Percentiles rank a stretch among this genome's conserved stretches.
These are phyloP conservation scores for Fusarium pilosicola DNA, from an alignment of 2,329 filamentous ascomycete genomes.

Conservation along the genomic window DNA sequence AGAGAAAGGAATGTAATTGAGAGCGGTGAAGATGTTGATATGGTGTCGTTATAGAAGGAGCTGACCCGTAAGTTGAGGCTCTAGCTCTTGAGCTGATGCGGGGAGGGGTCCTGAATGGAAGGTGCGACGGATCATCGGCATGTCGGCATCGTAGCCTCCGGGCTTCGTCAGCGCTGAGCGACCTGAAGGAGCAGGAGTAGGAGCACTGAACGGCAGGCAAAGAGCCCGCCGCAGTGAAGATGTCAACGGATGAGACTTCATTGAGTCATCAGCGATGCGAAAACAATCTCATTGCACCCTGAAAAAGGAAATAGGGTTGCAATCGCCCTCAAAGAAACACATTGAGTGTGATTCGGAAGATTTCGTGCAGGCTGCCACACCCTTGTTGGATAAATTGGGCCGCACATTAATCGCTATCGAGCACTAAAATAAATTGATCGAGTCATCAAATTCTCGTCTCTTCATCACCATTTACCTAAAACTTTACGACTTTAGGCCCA, in stretches of 20 bases:
- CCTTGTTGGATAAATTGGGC: background rate
- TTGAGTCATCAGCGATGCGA: background rate
- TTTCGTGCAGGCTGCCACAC: conserved; percentile 1
- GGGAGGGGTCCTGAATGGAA: conserved; percentile 43
- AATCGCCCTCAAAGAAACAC: conserved; percentile 1
- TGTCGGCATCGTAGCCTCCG: conserved; percentile 27
- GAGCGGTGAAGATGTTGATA: background rate
- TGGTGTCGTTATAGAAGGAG: conserved; percentile 10
- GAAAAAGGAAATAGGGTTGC: background rate
- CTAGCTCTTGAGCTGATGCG: conserved; percentile 35
- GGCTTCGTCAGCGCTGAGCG: background rate
- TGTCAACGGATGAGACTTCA: conserved; percentile 5
- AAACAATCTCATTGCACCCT: background rate
- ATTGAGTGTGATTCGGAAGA: background rate
- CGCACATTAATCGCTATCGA: background rate
- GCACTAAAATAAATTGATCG: background rate
- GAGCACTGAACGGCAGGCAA: background rate
- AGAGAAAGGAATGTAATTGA: conserved; percentile 7
- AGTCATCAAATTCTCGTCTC: background rate
- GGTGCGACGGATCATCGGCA: conserved; percentile 37
- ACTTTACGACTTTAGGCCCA: background rate
- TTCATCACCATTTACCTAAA: background rate
- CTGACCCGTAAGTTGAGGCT: conserved; percentile 28
- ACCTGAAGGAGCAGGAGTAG: background rate
- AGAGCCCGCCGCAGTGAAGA: conserved; percentile 16